Evolutionary conservation across 2,329 filamentous ascomycete genomes (phyloP), one percentile per base, ranked within the genome.

Genomic region (Cryoendolithus antarcticus): DNA sequence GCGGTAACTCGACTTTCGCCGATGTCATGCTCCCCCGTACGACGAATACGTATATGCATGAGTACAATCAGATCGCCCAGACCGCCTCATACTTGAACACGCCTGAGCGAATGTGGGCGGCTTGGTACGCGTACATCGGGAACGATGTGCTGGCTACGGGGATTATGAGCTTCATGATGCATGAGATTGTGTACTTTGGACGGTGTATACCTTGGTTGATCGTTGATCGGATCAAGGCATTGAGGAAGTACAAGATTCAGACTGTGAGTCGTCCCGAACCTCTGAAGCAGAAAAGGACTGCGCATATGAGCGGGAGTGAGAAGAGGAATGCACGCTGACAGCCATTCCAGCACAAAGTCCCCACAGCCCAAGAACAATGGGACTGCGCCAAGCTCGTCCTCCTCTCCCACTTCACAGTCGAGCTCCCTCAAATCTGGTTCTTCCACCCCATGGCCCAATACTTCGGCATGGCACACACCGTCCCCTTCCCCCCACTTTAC

Each of bases 61-160:
- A 77, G 45, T 80, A 75, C 56, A 69, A 77, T 42, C 71, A 77
- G 52, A 73, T 81, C 47, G 71, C 74, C 21, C 72, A 75, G 49
- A 75, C 75, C 71, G 91, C 94, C 74, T 74, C 93, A 42, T 76
- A 86, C 51, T 77, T 98, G 57, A 95, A 86, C 64, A 71, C 85
- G 48, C 68, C 79, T 56, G 91, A 98, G 72, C 80, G 80, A 58
- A 71, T 94, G 50, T 98, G 91, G 91, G 82, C 84, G 36, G 79
- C 86, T 31, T 96, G 86, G 89, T 98, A 98, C 62, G 75, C 89
- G 10, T 98, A 80, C 74, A 94, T 96, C 82, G 85, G 93, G 62
- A 98, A 98, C 62, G 91, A 98, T 66, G 80, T 83, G 39, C 78
- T 98, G 46, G 91, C 91, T 44, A 98, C 91, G 3, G 91, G 91